Base-by-base conservation (phyloP, 176 grass and related monocot species). In the Guadua angustifolia region DNA sequence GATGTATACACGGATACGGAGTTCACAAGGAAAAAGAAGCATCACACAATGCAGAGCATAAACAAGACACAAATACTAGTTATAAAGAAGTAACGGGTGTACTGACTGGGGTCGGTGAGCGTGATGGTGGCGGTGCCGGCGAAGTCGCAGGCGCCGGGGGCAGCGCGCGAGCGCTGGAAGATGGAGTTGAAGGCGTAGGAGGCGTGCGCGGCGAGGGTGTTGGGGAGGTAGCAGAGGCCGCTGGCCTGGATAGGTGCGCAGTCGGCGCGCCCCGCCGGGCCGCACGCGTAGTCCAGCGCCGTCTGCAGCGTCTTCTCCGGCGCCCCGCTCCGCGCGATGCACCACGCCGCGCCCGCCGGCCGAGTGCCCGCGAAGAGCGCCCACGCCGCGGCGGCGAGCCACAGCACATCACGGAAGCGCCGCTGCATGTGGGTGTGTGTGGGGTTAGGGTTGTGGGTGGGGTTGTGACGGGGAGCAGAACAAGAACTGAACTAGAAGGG, bases 171-270 rank as follows among this genome's bases (percentile, higher is more conserved):
- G 22, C 92, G 84, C 89, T 92, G 92, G 87, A 90, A 97, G 89
- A 80, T 36, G 79, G 84, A 82, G 83, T 94, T 92, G 92, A 92
- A 94, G 85, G 94, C 94, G 86, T 94, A 94, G 82, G 94, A 91
- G 75, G 92, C 89, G 84, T 97, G 94, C 57, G 94, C 89, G 60
- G 88, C 75, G 78, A 97, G 75, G 70, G 92, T 87, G 89, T 94
- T 97, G 24, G 94, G 94, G 0, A 91, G 79, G 82, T 88, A 94
- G 92, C 94, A 97, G 33, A 86, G 71, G 9, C 89, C 94, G 19
- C 79, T 66, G 17, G 79, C 5, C 89, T 80, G 87, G 79, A 97
- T 89, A 10, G 94, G 91, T 19, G 71, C 46, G 76, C 92, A 97
- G 87, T 97, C 87, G n/a, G 83, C 94, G 44, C 71, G 84, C 2